Evolutionary conservation across 495 filamentous ascomycete genomes (phyloP).

Genomic region (Daldinia grandis): DNA sequence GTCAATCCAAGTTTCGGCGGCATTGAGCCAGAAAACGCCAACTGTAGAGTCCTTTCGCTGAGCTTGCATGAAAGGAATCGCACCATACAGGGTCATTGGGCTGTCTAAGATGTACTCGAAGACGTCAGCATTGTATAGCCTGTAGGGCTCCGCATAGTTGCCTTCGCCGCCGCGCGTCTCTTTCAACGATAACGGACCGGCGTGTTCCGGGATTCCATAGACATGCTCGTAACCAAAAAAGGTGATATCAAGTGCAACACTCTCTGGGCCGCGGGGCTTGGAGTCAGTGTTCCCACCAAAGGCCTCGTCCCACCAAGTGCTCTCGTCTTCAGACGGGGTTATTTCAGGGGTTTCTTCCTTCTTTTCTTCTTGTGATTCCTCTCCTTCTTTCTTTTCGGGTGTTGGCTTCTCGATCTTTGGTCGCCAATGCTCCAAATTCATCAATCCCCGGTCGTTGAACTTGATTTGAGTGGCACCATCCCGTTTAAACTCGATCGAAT

Average conservation of each 20-base stretch:
- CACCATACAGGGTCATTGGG: constrained; percentile 97
- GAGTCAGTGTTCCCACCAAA: constrained; percentile 95
- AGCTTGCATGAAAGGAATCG: constrained; percentile 97
- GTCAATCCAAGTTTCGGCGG: constrained; percentile 97
- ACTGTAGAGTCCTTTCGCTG: constrained; percentile 92
- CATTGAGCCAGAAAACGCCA: constrained; percentile 98
- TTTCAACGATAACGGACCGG: constrained; percentile 85
- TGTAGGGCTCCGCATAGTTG: constrained; percentile 90
- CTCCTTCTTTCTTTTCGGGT: constrained; percentile 62
- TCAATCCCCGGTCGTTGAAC: constrained; percentile 83
- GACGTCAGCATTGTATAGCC: constrained; percentile 94
- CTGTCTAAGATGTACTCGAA: constrained; percentile 97
- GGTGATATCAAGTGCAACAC: constrained; percentile 86
- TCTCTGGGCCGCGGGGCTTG: constrained; percentile 89
- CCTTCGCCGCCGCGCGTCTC: constrained; percentile 88
- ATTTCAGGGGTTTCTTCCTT: constrained; percentile 52
- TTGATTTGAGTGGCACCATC: constrained; percentile 84
- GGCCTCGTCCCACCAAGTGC: constrained; percentile 96
- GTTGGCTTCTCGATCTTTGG: constrained; percentile 77
- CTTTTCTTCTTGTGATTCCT: constrained; percentile 53
- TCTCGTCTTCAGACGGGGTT: constrained; percentile 69
- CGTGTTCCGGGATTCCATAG: constrained; percentile 94
- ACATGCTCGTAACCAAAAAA: constrained; percentile 93
- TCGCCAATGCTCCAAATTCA: constrained; percentile 97
- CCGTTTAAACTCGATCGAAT: constrained; percentile 83